Base-by-base conservation (phyloP, 306 rosid genomes). In the Vigna radiata region DNA sequence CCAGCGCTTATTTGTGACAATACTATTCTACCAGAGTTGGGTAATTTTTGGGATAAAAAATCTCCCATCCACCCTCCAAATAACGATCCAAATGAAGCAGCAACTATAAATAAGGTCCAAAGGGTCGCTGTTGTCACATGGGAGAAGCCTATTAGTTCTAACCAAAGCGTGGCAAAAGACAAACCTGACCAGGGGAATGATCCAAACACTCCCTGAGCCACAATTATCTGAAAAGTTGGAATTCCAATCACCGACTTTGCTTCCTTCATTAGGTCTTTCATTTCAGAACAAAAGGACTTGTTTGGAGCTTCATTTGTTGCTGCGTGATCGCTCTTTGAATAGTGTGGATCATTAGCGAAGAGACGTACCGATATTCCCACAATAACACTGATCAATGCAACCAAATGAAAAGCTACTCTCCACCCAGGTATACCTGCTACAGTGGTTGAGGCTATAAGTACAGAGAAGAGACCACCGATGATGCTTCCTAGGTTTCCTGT, bases 161-260 rank as follows among this genome's bases (percentile, higher is more conserved):
- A 82, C 98, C 98, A 91, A 85, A 91, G 87, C 1, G 94, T 81
- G 55, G 96, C 88, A 71, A 94, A 94, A 9, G 92, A 82, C 85
- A 91, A 85, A 6, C 91, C 94, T 1, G 92, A 87, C 96, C 97
- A 85, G 0, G 98, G 97, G 64, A 94, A 94, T 16, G 98, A 86
- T 18, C 98, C 98, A 27, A 91, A 87, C 39, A 94, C 92, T 37
- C 98, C 98, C 70, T 91, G 98, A 70, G 98, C 97, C 49, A 94
- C 97, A 67, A 94, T 84, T 60, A 90, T 91, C 85, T 87, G 96
- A 83, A 94, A 94, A 9, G 97, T 79, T n/a, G 89, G 94, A 68
- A 91, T 91, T 52, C 71, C 29, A 4, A 91, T 82, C 8, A 94
- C 98, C 0, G 88, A 70, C 27, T 86, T 91, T 6, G 94, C 82